Base-by-base conservation (phyloP, 106 monocot species). In the Acorus calamus region DNA sequence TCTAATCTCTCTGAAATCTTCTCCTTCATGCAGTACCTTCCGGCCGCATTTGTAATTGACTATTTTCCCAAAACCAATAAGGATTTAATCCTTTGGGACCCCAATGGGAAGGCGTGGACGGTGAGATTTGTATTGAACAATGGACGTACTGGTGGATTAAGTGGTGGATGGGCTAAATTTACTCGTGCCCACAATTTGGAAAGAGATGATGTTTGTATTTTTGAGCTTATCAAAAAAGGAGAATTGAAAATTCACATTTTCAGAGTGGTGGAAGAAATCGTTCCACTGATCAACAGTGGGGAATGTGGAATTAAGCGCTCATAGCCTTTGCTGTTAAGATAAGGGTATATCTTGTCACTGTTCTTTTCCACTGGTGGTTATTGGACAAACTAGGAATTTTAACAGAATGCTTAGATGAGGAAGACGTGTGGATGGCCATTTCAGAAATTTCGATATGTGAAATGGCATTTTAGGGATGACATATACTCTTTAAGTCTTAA, bases 91-190 rank as follows among this genome's bases (percentile, higher is more conserved):
- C 65, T 85, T 44, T 70, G 60, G 69, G 85, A 85, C 49, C 63
- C 79, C 14, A 49, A 50, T 4, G 69, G 77, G 42, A 70, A 56
- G 52, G 9, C 54, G 11, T 89, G 89, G 89, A 12, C 64, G 3
- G 67, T 85, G 5, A 82, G 6, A 11, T 82, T 69, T 45, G 57
- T 79, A 3, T 49, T 8, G 41, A 59, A 12, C 44, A 46, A 56
- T 2, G 43, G 45, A 6, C 61, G 74, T 3, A 28, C 28, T 28
- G 71, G 71, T 41, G 52, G 70, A 61, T 55, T 85, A n/a, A 82
- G 79, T 56, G 85, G 67, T 6, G 85, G 89, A 6, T 89, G 89
- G 89, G 66, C 71, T 2, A 75, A 58, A 42, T 85, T 85, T 46
- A 57, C 79, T 13, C 11, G 63, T 28, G 77, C 56, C 2, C 69